Conservation (phyloP, 441 rosid genomes). For the Erodium trifolium region DNA sequence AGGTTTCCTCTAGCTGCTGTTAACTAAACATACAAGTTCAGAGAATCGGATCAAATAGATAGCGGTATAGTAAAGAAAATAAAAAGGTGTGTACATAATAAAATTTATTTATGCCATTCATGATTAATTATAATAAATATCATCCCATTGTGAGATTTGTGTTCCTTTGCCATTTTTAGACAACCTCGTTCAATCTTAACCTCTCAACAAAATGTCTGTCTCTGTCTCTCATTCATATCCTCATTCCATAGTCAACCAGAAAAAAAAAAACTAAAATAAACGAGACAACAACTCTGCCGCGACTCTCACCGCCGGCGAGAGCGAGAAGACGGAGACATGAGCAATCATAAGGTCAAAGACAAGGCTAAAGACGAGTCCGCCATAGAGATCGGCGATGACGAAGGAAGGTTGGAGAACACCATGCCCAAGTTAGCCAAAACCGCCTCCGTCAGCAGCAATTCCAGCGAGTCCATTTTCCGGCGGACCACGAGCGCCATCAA, state of each 20-base stretch:
- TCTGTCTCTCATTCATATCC: background rate
- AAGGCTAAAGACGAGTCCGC: background rate
- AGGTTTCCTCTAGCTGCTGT: slow-evolving; percentile 86
- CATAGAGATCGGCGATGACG: background rate
- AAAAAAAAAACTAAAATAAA: background rate
- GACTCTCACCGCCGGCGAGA: background rate
- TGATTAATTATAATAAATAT: too few species aligned
- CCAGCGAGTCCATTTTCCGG: background rate
- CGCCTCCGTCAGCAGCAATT: background rate
- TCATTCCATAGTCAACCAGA: background rate
- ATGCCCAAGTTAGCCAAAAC: background rate
- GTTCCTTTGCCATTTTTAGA: background rate
- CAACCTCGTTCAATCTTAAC: background rate
- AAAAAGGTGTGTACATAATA: background rate
- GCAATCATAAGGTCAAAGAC: background rate
- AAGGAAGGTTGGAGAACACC: background rate
- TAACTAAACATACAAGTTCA: slow-evolving; percentile 23
- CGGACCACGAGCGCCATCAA: background rate
- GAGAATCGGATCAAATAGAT: background rate
- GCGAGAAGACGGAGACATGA: background rate
- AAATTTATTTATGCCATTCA: background rate
- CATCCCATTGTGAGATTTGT: background rate
- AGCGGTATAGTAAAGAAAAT: background rate
- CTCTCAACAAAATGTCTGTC: background rate
- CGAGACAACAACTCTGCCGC: background rate